Conservation (phyloP, 345 rosid genomes). For the Lepidium sativum region DNA sequence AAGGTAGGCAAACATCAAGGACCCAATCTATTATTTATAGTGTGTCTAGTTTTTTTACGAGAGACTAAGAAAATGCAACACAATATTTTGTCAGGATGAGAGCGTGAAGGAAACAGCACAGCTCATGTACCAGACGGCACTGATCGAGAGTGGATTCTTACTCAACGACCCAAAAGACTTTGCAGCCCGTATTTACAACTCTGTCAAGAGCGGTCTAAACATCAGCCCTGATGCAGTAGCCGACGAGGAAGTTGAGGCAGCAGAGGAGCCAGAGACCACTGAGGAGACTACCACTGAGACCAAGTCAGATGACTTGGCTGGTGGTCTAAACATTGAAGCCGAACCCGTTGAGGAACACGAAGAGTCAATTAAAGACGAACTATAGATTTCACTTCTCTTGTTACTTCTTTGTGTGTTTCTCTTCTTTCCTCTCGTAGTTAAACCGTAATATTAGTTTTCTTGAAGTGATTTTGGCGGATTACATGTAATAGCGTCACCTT, state of each 20-base stretch:
- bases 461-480: constrained; percentile 10
- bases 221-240: constrained; percentile 68
- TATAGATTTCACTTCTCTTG: constrained; percentile 19
- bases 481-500: constrained; percentile 5
- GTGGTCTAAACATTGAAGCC: constrained; percentile 20
- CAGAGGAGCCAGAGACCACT: constrained; percentile 42
- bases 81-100: constrained; percentile 46
- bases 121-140: constrained; percentile 88
- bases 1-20: constrained; percentile 42
- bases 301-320: constrained; percentile 28
- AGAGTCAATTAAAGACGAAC: constrained; percentile 24
- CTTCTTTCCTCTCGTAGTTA: neutral
- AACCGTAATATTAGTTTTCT: constrained; percentile 8
- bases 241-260: constrained; percentile 71
- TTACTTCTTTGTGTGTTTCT: neutral
- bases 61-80: neutral
- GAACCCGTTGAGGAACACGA: constrained; percentile 24
- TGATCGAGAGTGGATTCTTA: constrained; percentile 91
- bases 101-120: constrained; percentile 68
- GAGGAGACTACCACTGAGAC: constrained; percentile 5
- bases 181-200: constrained; percentile 67
- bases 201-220: constrained; percentile 63
- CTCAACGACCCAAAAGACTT: constrained; percentile 77
- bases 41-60: neutral
- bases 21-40: neutral